Evolutionary conservation across 176 grass and related monocot species (phyloP), one percentile per base, ranked within the genome.

Genomic region (Zizania latifolia): DNA sequence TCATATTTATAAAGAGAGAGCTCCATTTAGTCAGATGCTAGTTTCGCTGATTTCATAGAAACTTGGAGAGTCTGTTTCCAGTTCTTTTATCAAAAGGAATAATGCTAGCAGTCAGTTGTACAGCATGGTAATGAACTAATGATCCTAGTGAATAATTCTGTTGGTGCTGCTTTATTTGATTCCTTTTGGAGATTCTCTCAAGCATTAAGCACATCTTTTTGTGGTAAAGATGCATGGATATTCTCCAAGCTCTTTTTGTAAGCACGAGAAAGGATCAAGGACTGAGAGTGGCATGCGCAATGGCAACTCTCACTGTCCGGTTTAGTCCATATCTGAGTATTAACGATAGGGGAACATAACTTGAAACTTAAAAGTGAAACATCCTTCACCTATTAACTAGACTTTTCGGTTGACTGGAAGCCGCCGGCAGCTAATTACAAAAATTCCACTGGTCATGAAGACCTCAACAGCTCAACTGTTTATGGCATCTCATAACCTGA

Each of bases 81-180:
- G 61, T 55, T 74, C 38, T 68, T 40, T 53, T 48, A 81, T 70
- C 33, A 55, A 41, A 67, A 26, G 55, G 66, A 81, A 75, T 88
- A 83, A 79, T 83, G 68, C 24, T 37, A 78, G 13, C 41, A 38
- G 35, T 30, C 68, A 68, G 56, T 79, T 88, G 86, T 88, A n/a
- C n/a, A 88, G 86, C 26, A 46, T 78, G 24, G 39, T n/a, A n/a
- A n/a, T n/a, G n/a, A n/a, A n/a, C n/a, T 10, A 14, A 38, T 67
- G 58, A 77, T 45, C 29, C 65, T 9, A 38, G 65, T 58, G 19
- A 63, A 70, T 70, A 54, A 10, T 75, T 40, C 32, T 55, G 62
- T 61, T n/a, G n/a, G n/a, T 35, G 27, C 68, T 54, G 38, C 32
- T 74, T 35, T 78, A 38, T 66, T 72, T 44, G 13, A 43, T 17